These are phyloP conservation scores for Talaromyces stipitatus DNA, from an alignment of 495 filamentous ascomycete species.

Conservation along the genomic window DNA sequence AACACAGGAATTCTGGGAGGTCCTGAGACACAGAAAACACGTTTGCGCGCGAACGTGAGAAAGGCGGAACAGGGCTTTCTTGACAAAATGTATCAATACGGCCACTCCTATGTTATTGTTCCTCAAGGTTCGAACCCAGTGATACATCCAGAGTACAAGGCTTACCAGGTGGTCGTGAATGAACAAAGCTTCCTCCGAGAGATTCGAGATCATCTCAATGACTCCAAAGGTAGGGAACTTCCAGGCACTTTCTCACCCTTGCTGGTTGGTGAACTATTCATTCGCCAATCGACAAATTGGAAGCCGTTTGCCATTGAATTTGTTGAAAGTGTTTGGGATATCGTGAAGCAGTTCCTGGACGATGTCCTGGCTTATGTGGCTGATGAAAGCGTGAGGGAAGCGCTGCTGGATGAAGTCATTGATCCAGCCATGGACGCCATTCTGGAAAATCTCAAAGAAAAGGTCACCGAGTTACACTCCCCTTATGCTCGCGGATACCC, in stretches of 20 bases:
- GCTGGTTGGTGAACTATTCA: constrained; percentile 35
- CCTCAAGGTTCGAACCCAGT: background rate
- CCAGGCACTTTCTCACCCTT: constrained; percentile 24
- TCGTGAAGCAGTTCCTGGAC: constrained; percentile 22
- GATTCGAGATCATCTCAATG: background rate
- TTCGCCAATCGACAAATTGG: constrained; percentile 36
- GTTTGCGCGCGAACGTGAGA: background rate
- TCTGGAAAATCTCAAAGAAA: constrained; percentile 13
- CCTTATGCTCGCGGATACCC: constrained; percentile 8
- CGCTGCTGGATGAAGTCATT: constrained; percentile 25
- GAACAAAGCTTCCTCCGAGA: background rate
- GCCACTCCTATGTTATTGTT: background rate
- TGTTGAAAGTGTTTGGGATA: constrained; percentile 19
- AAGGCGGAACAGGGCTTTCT: background rate
- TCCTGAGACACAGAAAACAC: background rate
- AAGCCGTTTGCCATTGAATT: constrained; percentile 21
- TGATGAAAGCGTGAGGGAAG: constrained; percentile 21
- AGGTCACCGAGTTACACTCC: constrained; percentile 9
- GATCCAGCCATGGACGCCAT: constrained; percentile 21
- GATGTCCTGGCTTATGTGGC: constrained; percentile 19
- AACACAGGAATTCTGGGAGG: too few species aligned
- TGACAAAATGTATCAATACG: background rate
- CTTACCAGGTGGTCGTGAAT: background rate
- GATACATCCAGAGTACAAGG: too few species aligned
- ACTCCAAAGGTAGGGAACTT: constrained; percentile 2